Evolutionary conservation across 768 basidiomycete genomes (phyloP).

Genomic region (Imleria badia): DNA sequence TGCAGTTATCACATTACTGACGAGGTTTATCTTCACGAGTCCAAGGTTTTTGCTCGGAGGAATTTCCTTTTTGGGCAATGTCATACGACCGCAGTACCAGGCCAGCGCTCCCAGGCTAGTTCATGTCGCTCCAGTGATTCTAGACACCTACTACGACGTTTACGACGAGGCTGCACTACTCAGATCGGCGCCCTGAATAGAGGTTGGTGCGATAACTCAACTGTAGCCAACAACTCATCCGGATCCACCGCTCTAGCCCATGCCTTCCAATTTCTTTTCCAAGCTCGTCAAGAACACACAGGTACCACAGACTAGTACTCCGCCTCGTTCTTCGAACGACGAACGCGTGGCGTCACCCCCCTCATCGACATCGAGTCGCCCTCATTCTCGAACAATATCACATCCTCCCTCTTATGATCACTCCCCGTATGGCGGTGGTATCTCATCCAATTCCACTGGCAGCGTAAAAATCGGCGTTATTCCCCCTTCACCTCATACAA

Average conservation of each 20-base stretch:
- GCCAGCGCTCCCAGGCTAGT: not conserved
- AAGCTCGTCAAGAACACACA: slow-evolving; percentile 30
- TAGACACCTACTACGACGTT: not conserved
- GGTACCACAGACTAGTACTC: slow-evolving; percentile 8
- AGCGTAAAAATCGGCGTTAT: slow-evolving; percentile 34
- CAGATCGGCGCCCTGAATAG: not conserved
- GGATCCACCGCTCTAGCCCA: not conserved
- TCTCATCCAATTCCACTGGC: slow-evolving; percentile 12
- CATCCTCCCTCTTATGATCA: slow-evolving; percentile 5
- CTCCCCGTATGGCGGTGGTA: slow-evolving; percentile 1
- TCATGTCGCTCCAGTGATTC: not conserved
- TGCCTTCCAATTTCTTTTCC: slow-evolving; percentile 32
- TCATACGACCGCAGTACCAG: slow-evolving; percentile 2
- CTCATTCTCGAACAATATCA: slow-evolving; percentile 12
- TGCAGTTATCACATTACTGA: not conserved
- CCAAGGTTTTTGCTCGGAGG: not conserved
- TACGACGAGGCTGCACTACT: not conserved
- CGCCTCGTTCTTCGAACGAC: not conserved
- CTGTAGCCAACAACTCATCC: not conserved
- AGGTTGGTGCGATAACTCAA: not conserved
- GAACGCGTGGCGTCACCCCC: not conserved
- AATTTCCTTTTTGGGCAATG: not conserved
- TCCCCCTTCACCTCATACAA: slow-evolving; percentile 28
- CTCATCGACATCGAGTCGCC: not conserved
- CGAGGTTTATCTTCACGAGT: not conserved